These are phyloP conservation scores for Chaetoscypha palmicola DNA, from an alignment of 2,329 filamentous ascomycete species.

Conservation along the genomic window DNA sequence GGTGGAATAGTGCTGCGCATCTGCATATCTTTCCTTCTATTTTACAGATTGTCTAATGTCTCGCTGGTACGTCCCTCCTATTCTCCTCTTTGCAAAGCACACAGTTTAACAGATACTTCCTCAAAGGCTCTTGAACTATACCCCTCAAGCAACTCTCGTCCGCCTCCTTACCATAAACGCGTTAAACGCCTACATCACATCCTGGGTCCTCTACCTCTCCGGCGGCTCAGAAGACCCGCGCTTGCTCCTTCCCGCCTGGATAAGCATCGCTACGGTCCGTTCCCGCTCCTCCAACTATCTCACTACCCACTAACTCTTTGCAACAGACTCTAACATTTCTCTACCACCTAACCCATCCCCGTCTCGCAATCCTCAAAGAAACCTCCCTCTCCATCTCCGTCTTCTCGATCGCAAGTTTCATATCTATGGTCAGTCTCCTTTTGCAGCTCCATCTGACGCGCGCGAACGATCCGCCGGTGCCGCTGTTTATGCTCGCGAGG, in stretches of 20 bases:
- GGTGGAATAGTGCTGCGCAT: constrained; percentile 57
- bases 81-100: not conserved
- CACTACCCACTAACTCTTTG: not conserved
- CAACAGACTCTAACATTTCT: constrained; percentile 62
- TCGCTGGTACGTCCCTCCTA: constrained; percentile 51
- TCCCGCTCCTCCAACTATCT: not conserved
- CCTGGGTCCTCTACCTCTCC: constrained; percentile 61
- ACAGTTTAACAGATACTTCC: not conserved
- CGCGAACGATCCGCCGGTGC: constrained; percentile 27
- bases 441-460: constrained; percentile 51
- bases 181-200: constrained; percentile 68
- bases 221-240: constrained; percentile 65
- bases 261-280: constrained; percentile 65
- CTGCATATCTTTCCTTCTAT: constrained; percentile 73
- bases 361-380: constrained; percentile 73
- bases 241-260: constrained; percentile 69
- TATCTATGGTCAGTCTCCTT: constrained; percentile 65
- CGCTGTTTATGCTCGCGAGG: constrained; percentile 23
- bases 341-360: constrained; percentile 71
- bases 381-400: constrained; percentile 71
- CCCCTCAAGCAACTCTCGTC: constrained; percentile 71
- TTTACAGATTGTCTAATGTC: constrained; percentile 83
- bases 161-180: constrained; percentile 70
- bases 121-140: constrained; percentile 72
- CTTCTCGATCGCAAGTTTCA: constrained; percentile 69